A percentile compares a stretch with the other conserved stretches of the same genome.
Conservation (phyloP, 2,329 filamentous ascomycete genomes). For the Aureobasidium sp. region DNA sequence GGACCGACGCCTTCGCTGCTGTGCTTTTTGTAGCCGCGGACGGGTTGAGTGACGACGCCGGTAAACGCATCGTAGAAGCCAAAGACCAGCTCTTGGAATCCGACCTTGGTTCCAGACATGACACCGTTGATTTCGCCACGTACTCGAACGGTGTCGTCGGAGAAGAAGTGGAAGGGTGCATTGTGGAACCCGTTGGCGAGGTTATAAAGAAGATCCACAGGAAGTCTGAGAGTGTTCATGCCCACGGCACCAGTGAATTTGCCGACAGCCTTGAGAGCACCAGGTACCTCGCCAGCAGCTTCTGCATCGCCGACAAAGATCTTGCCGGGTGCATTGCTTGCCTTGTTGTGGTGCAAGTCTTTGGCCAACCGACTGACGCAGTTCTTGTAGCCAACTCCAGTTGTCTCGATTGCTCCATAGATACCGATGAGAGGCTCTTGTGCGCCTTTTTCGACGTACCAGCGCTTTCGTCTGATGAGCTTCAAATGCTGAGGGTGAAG, state of each 20-base stretch:
- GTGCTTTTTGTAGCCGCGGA: slow-evolving; percentile 8
- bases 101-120: slow-evolving; percentile 44
- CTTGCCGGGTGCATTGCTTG: neutral
- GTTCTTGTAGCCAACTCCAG: slow-evolving; percentile 7
- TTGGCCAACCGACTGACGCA: neutral
- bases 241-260: neutral
- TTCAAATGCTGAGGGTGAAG: slow-evolving; percentile 7
- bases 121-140: slow-evolving; percentile 58
- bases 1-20: neutral
- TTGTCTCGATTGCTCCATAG: neutral
- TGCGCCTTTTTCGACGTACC: slow-evolving; percentile 12
- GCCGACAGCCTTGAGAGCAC: neutral
- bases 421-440: slow-evolving; percentile 12
- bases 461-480: neutral
- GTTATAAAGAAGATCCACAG: slow-evolving; percentile 7
- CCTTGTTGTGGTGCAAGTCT: neutral
- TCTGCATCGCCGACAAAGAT: slow-evolving; percentile 3
- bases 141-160: slow-evolving; percentile 59
- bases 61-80: slow-evolving; percentile 45
- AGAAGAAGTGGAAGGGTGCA: slow-evolving; percentile 57
- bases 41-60: slow-evolving; percentile 60
- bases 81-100: slow-evolving; percentile 10
- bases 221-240: neutral
- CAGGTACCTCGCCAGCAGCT: neutral
- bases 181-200: slow-evolving; percentile 64